Conservation (phyloP, 2,329 filamentous ascomycete genomes). For the Didymella exigua region DNA sequence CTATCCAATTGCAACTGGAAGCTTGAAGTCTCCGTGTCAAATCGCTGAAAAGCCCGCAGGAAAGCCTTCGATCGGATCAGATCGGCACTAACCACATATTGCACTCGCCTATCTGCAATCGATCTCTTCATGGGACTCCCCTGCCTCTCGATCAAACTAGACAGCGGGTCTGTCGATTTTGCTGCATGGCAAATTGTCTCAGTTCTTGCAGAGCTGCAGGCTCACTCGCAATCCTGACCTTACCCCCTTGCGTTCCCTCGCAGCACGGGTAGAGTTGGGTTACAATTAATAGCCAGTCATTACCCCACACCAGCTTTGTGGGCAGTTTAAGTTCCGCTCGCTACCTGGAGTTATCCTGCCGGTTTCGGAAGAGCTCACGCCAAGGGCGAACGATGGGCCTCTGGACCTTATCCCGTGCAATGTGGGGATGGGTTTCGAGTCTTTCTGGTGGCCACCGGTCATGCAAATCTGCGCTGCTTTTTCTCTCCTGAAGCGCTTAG, state of each 20-base stretch:
- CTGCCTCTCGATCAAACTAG: slow-evolving; percentile 8
- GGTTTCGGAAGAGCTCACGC: slow-evolving; percentile 2
- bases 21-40: background rate
- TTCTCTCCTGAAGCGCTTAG: background rate
- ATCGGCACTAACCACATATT: slow-evolving; percentile 15
- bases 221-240: background rate
- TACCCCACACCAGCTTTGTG: slow-evolving; percentile 2
- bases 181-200: background rate
- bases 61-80: slow-evolving; percentile 12
- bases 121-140: slow-evolving; percentile 5
- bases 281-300: slow-evolving; percentile 1
- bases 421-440: slow-evolving; percentile 1
- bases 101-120: slow-evolving; percentile 14
- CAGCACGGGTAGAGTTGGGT: background rate
- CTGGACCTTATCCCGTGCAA: slow-evolving; percentile 5
- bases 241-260: background rate
- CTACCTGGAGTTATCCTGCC: background rate
- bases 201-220: background rate
- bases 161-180: background rate
- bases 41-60: slow-evolving; percentile 14
- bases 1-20: background rate
- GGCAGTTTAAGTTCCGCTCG: background rate
- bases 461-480: background rate
- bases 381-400: slow-evolving; percentile 5
- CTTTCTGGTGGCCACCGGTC: background rate